Evolutionary conservation across 208 protist species (phyloP), one percentile per base, ranked within the genome.

Genomic region (Leishmania arabica): DNA sequence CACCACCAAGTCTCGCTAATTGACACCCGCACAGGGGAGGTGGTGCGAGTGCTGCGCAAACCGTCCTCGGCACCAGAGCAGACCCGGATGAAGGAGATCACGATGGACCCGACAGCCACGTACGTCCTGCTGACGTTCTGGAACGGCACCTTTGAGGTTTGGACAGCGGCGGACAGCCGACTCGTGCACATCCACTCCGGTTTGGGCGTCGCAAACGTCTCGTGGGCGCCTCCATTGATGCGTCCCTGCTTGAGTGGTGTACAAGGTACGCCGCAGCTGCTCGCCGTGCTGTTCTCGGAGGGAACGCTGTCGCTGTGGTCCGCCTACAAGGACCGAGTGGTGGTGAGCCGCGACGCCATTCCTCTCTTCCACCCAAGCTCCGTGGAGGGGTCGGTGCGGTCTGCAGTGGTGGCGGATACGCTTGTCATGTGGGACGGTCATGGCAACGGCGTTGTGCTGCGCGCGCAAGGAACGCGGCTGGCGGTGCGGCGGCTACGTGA

Each of bases 81-180:
- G 53, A 90, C 77, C 45, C 85, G 81, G 51, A 90, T 95, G 84
- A 95, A 94, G 71, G 86, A 92, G 60, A 88, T 94, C 21, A 88
- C 85, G 21, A 88, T 91, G 86, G 92, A 91, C 76, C 58, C 85
- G 17, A 87, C 81, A 31, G 75, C 80, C 53, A 89, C 80, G 17
- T 97, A 92, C 79, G 80, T 97, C 34, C 80, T 97, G 54, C 82
- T 95, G 5, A 81, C 84, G 9, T 97, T 92, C 86, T 87, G 86
- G 85, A 90, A 95, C 65, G 90, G 92, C 70, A 92, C 89, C 15
- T 97, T 97, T 80, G 94, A 97, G 81, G 90, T 97, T 15, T 97
- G 94, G 94, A 93, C 87, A 76, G 83, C 88, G 15, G 87, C 90
- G 72, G 88, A 88, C 45, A 79, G 83, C 68, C 81, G 86, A 19